These are phyloP conservation scores for Xylaria nigripes DNA, from an alignment of 495 filamentous ascomycete genomes.

Conservation along the genomic window DNA sequence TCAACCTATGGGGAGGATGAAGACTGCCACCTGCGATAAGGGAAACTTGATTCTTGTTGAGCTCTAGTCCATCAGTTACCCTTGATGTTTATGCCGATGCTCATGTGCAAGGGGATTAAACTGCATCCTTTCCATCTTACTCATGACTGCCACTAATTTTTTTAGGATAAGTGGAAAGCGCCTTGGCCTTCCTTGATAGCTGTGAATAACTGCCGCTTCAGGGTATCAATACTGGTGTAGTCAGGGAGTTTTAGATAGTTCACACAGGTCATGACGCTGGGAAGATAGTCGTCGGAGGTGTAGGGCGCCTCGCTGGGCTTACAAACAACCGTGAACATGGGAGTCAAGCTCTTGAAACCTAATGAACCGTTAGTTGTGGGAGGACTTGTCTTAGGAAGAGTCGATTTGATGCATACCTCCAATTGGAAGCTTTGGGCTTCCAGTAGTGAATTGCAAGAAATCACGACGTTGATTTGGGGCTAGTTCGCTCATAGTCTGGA, in stretches of 20 bases:
- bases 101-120: background rate
- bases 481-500: conserved; percentile 93
- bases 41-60: background rate
- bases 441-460: conserved; percentile 96
- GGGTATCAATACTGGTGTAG: conserved; percentile 71
- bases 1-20: background rate
- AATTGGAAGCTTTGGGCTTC: conserved; percentile 96
- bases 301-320: conserved; percentile 94
- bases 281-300: conserved; percentile 91
- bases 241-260: conserved; percentile 99
- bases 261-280: conserved; percentile 99
- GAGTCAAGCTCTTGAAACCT: conserved; percentile 96
- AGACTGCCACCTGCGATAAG: background rate
- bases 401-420: conserved; percentile 58
- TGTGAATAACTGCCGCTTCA: conserved; percentile 66
- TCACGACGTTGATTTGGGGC: conserved; percentile 68
- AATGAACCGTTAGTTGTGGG: conserved; percentile 11
- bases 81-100: background rate
- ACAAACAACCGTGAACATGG: conserved; percentile 98
- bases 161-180: conserved; percentile 90
- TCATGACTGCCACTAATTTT: background rate
- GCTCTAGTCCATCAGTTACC: background rate
- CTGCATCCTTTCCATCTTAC: background rate
- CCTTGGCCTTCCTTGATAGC: conserved; percentile 98
- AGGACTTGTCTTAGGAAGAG: background rate